Evolutionary conservation across 176 grass and related monocot genomes (phyloP).

Genomic region (Musa acuminata): DNA sequence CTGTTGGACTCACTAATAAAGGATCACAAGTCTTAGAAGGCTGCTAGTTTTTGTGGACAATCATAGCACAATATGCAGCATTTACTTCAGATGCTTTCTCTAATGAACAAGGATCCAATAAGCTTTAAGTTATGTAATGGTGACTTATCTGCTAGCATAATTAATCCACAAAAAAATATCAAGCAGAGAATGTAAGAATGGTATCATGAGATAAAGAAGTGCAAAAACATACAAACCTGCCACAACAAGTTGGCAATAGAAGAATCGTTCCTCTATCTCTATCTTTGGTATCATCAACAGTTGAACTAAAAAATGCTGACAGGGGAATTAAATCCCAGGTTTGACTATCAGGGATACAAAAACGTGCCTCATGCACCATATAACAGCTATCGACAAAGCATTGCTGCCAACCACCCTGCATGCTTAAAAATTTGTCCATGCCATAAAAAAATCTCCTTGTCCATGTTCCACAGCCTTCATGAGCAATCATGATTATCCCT

Average conservation of each 20-base stretch:
- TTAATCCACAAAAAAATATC: neutral
- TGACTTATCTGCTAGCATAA: neutral
- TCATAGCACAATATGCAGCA: neutral
- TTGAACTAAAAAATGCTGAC: slow-evolving; percentile 50
- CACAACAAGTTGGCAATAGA: slow-evolving; percentile 62
- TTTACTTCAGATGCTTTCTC: neutral
- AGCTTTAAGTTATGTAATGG: neutral
- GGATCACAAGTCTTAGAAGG: too few species aligned
- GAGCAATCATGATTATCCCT: slow-evolving; percentile 79
- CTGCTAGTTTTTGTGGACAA: too few species aligned
- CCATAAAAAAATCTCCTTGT: slow-evolving; percentile 37
- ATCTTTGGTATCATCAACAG: slow-evolving; percentile 25
- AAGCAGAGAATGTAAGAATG: neutral
- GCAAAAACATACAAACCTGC: slow-evolving; percentile 49
- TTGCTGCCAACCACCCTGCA: slow-evolving; percentile 48
- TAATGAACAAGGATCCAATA: neutral
- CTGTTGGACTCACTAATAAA: too few species aligned
- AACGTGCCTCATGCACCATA: slow-evolving; percentile 45
- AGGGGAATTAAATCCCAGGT: slow-evolving; percentile 83
- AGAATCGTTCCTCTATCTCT: slow-evolving; percentile 46
- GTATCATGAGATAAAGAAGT: slow-evolving; percentile 12
- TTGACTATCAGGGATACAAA: slow-evolving; percentile 94
- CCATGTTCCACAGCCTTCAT: slow-evolving; percentile 82
- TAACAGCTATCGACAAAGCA: slow-evolving; percentile 65
- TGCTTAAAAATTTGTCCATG: slow-evolving; percentile 14